Evolutionary conservation across 1,284 basidiomycete genomes (phyloP).

Genomic region (Pascua sp.): DNA sequence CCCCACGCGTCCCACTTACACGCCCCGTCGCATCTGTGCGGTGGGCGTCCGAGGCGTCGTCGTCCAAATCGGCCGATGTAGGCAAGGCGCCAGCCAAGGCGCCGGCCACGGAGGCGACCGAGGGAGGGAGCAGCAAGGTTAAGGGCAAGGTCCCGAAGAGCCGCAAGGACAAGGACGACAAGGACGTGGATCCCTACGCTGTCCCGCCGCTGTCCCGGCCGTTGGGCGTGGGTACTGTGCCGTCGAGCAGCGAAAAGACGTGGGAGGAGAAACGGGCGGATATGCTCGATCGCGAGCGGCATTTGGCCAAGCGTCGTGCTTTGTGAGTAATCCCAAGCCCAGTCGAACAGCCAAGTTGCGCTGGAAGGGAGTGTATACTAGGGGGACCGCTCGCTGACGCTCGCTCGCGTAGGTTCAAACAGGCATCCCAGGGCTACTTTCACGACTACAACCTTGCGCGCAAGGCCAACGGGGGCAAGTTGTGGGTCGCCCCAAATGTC

Average conservation of each 20-base stretch:
- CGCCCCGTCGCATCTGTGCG: too few species aligned
- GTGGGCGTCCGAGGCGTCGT: too few species aligned
- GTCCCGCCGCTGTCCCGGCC: slow-evolving; percentile 55
- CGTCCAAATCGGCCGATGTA: too few species aligned
- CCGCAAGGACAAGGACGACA: neutral
- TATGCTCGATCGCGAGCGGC: slow-evolving; percentile 66
- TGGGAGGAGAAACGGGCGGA: slow-evolving; percentile 67
- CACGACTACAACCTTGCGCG: slow-evolving; percentile 79
- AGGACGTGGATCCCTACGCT: slow-evolving; percentile 14
- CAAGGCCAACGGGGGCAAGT: slow-evolving; percentile 72
- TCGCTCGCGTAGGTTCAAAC: slow-evolving; percentile 65
- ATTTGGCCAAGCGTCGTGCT: slow-evolving; percentile 68
- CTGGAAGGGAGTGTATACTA: too few species aligned
- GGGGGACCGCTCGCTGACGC: too few species aligned
- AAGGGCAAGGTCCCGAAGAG: neutral
- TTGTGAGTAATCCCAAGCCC: slow-evolving; percentile 53
- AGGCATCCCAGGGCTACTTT: slow-evolving; percentile 85
- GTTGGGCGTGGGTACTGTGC: slow-evolving; percentile 65
- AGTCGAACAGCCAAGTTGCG: too few species aligned
- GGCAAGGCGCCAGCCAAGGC: too few species aligned
- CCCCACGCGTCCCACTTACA: too few species aligned
- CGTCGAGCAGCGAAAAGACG: slow-evolving; percentile 58
- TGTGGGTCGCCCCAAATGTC: slow-evolving; percentile 86
- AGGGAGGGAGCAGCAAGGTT: neutral
- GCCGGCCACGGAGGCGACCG: too few species aligned